Percentiles rank a stretch among this genome's conserved stretches.
phyloP scores from a whole-genome alignment of 164 flowering plant genomes.

The Tetrastigma voinierianum region DNA sequence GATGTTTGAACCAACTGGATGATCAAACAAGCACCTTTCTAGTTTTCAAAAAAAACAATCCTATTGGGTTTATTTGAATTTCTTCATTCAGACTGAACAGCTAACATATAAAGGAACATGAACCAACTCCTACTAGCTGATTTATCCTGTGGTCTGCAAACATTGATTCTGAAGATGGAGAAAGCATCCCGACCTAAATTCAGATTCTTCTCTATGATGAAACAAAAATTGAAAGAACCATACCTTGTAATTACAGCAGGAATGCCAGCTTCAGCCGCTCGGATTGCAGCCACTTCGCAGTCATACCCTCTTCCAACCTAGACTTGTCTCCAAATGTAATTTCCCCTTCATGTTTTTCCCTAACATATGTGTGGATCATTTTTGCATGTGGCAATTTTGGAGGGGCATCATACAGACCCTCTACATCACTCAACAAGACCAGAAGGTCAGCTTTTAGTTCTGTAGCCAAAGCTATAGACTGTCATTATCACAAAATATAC shows the following conservation, averaged over 20 bases:
- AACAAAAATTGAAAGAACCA: background rate
- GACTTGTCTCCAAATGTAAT: constrained; percentile 95
- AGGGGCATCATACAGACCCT: constrained; percentile 87
- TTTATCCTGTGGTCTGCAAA: background rate
- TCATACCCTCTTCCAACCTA: constrained; percentile 91
- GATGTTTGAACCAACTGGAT: no score
- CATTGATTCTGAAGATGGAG: background rate
- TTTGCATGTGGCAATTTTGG: constrained; percentile 76
- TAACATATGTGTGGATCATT: constrained; percentile 69
- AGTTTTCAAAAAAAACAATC: no score
- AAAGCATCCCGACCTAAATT: background rate
- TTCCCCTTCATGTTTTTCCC: constrained; percentile 61
- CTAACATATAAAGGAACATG: no score
- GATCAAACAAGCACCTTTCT: no score
- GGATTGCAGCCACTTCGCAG: constrained; percentile 89
- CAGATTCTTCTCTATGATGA: background rate
- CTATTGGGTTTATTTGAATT: no score
- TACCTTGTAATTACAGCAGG: constrained; percentile 93
- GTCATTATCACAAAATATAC: constrained; percentile 96
- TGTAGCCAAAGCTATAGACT: constrained; percentile 81
- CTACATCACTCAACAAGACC: constrained; percentile 87
- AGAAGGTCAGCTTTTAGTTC: constrained; percentile 90
- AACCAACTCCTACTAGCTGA: background rate
- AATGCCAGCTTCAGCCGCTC: constrained; percentile 75
- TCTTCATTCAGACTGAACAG: no score